Base-by-base conservation (phyloP, 2,329 filamentous ascomycete genomes). In the Alternaria brassicicola region DNA sequence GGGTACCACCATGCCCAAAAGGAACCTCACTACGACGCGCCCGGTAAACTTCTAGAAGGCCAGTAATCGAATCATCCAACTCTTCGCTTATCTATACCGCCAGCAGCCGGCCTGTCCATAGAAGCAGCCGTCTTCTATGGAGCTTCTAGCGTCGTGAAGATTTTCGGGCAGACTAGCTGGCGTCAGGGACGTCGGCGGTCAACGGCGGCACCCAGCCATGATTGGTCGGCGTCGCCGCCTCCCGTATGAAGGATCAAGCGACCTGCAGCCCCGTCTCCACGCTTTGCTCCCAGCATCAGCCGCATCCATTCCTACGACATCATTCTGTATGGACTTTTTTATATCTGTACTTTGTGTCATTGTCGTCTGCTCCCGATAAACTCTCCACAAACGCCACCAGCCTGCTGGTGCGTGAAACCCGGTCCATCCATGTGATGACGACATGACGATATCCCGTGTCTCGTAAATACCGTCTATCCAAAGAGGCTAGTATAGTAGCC, bases 241-340 rank as follows among this genome's bases (percentile, higher is more conserved):
- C 28, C 39, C 63, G 57, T n/a, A 38, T 60, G 61, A 67, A 67
- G 39, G 61, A 57, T 62, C 51, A 52, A 38, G 64, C 69, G 63
- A 68, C 55, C 62, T 67, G 62, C 64, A 64, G 67, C 69, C 68
- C 65, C 66, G 68, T 68, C 68, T 67, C 64, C 62, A 66, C 67
- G 68, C 69, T 67, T 67, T 55, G 59, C 61, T 65, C 55, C 61
- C 53, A 68, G 66, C 67, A 65, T 72, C 68, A 69, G 57, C 59
- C 63, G 59, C 66, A 63, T 61, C 62, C 42, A 62, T 61, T 65
- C 47, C 52, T 49, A 61, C 61, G 57, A 66, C 60, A 62, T 52
- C 57, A 56, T 52, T 39, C 51, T 47, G 47, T 50, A 38, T 47
- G 42, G 49, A 52, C 48, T 41, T 52, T 52, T 52, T 55, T 52